Evolutionary conservation across 371 early-diverging fungal genomes (phyloP).

Genomic region (Rhizopus stolonifer): DNA sequence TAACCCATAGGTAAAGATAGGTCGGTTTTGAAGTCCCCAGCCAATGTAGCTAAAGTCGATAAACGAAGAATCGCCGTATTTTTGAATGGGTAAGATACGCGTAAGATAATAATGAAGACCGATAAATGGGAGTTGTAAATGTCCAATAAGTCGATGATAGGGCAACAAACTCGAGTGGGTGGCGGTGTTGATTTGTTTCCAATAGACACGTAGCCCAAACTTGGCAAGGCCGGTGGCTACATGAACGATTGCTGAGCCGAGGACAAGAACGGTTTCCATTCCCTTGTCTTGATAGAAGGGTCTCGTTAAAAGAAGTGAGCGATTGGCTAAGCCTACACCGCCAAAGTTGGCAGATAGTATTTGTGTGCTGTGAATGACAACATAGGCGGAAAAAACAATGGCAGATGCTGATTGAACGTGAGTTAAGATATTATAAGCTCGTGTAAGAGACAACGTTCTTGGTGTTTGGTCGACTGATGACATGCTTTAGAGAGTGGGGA

Average conservation of each 20-base stretch:
- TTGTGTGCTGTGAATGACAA: constrained; percentile 33
- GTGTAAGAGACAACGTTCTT: constrained; percentile 2
- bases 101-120: constrained; percentile 35
- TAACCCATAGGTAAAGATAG: constrained; percentile 32
- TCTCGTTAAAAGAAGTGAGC: constrained; percentile 36
- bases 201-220: constrained; percentile 26
- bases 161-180: constrained; percentile 10
- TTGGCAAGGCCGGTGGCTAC: constrained; percentile 36
- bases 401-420: constrained; percentile 44
- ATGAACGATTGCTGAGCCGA: constrained; percentile 37
- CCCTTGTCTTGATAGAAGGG: constrained; percentile 51
- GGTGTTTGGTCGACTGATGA: neutral
- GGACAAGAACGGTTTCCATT: constrained; percentile 36
- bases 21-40: constrained; percentile 45
- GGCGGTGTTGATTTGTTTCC: constrained; percentile 9
- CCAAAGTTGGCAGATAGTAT: constrained; percentile 35
- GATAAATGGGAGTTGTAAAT: constrained; percentile 29
- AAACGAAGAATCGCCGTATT: constrained; percentile 49
- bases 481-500: constrained; percentile 3
- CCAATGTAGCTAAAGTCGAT: constrained; percentile 45
- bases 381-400: constrained; percentile 34
- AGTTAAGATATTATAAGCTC: constrained; percentile 28
- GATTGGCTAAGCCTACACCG: constrained; percentile 33
- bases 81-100: constrained; percentile 29
- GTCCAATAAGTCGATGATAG: constrained; percentile 31